Base-by-base conservation (phyloP, 495 filamentous ascomycete species). In the Astrocystis sublimbata region DNA sequence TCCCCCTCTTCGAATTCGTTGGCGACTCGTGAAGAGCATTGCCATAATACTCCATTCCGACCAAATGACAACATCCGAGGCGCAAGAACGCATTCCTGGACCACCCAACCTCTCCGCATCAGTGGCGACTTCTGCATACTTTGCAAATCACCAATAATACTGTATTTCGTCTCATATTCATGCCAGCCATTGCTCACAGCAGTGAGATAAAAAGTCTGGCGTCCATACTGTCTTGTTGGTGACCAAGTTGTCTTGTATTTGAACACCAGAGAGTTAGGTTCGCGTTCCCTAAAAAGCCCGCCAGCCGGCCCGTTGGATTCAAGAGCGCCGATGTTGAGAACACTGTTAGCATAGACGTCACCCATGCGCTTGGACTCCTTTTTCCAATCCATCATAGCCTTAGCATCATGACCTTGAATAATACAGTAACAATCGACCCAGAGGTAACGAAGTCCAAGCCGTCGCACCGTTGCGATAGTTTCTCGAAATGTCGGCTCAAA, bases 391-490 rank as follows among this genome's bases (percentile, higher is more conserved):
- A n/a, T 12, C 4, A 15, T 3, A 0, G 28, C 30, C 5, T 51
- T n/a, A 1, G 2, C 28, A 15, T 38, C 12, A 4, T 7, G 1
- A 3, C 50, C 51, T 26, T 54, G 51, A 1, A 54, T 38, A 13
- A 54, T 40, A 8, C 51, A 54, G 12, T 54, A 28, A 6, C 33
- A 54, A 21, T 54, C 35, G 10, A 54, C 38, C 50, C 33, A 54
- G 4, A 40, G 51, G 40, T 38, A 54, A 13, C 21, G 51, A 40
- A 38, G 1, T 7, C 51, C 35, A 26, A 40, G 51, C 51, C 10
- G 19, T n/a, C 35, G 51, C 4, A 26, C 3, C 3, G 21, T 40
- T 24, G 9, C n/a, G 10, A 54, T 54, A 24, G 51, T 54, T 26
- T 54, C 51, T 26, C 19, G 17, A 21, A 53, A 54, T 1, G 33